Conservation (phyloP, 83 land plant genomes). For the Thuja plicata region DNA sequence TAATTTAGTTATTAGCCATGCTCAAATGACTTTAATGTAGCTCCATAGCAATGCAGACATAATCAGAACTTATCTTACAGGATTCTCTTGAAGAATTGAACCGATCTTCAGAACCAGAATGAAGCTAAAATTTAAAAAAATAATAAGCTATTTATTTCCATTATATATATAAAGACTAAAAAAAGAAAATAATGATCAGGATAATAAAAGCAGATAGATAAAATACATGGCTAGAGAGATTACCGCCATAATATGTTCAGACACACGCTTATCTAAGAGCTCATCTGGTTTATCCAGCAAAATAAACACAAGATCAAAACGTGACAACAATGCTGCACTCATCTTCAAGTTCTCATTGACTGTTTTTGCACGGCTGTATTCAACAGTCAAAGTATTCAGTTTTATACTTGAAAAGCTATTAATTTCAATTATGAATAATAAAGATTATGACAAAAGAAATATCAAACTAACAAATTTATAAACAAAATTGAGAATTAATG, state of each 20-base stretch:
- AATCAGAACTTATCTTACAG: constrained; percentile 15
- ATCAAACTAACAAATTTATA: neutral
- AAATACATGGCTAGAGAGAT: constrained; percentile 14
- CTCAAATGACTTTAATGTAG: neutral
- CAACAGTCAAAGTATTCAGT: neutral
- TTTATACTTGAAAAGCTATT: neutral
- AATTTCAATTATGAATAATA: neutral
- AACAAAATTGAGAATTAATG: neutral
- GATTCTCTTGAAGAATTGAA: constrained; percentile 53
- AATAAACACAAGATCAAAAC: constrained; percentile 92
- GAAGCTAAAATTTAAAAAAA: constrained; percentile 62
- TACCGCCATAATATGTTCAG: constrained; percentile 97
- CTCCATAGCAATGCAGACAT: neutral
- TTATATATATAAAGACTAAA: neutral
- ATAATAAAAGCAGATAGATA: neutral
- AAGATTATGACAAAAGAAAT: neutral
- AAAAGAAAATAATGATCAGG: neutral
- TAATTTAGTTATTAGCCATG: neutral
- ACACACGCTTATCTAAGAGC: constrained; percentile 72
- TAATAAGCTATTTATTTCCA: neutral
- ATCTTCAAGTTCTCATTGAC: constrained; percentile 98
- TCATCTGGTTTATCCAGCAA: constrained; percentile 93
- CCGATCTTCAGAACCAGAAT: constrained; percentile 63
- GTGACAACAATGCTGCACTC: constrained; percentile 90
- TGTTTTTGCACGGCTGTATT: constrained; percentile 95